Evolutionary conservation across 306 rosid genomes (phyloP), one percentile per base, ranked within the genome.

Genomic region (Adenanthera pavonina): DNA sequence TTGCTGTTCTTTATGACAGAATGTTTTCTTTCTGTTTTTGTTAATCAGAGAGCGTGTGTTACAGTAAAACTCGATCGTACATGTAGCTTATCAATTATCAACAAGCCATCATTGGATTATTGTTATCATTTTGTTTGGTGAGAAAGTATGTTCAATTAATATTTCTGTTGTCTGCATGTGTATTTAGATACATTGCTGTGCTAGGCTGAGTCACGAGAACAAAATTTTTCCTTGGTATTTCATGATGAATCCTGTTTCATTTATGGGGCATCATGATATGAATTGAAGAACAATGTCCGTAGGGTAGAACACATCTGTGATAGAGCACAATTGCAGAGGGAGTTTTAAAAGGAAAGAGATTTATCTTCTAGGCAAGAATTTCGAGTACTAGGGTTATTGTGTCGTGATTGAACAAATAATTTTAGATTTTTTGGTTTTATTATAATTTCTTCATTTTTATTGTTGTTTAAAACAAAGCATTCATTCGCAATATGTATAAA

Each of bases 221-320:
- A 30, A 78, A 68, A 20, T 40, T 25, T 6, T 19, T 17, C 35
- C 49, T 48, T 47, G 75, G 66, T 33, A 10, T 68, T 73, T 43
- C n/a, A 16, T 43, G 46, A 61, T 81, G 46, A 57, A 57, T n/a
- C 34, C 34, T 57, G 64, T 19, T 57, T 5, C 35, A 19, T 40
- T 77, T 78, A 38, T 69, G 69, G 74, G 72, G 40, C 67, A 17
- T 25, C 43, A n/a, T 43, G 56, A 30, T 46, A 53, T 74, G 75
- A 81, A 66, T 71, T 11, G 25, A 61, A 19, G 19, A 11, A 7
- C 51, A 53, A 53, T 13, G 17, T 53, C 60, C 17, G 25, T 3
- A 41, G 46, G 46, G 46, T 41, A 41, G 46, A 7, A 41, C 46
- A 41, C 8, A 41, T 41, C 8, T 38, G 5, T 38, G 4, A 38